A percentile compares a stretch with the other conserved stretches of the same genome.
phyloP scores from a whole-genome alignment of 345 rosid genomes.

The Cochlearia excelsa region DNA sequence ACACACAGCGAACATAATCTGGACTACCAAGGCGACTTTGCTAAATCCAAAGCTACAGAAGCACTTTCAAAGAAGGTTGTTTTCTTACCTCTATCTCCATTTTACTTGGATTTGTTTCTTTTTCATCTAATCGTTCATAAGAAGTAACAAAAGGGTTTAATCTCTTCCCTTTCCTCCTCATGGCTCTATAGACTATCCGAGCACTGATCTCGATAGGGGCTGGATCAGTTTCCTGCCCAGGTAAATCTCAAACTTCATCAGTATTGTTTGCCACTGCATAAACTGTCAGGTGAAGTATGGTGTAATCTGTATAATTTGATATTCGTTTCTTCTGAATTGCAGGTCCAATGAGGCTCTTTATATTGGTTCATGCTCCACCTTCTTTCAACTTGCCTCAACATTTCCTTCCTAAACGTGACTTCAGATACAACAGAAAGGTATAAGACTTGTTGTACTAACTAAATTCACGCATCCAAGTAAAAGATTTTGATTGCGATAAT shows the following conservation, averaged over 20 bases:
- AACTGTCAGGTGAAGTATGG: too few species aligned
- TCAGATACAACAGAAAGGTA: conserved; percentile 84
- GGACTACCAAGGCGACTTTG: conserved; percentile 43
- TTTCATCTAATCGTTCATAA: neutral
- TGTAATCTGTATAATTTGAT: conserved; percentile 1
- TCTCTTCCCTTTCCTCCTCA: neutral
- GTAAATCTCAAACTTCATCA: conserved; percentile 35
- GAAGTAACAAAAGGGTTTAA: neutral
- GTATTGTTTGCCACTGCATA: neutral
- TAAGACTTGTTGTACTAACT: neutral
- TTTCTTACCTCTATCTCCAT: neutral
- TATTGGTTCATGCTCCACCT: conserved; percentile 75
- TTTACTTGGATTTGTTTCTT: conserved; percentile 4
- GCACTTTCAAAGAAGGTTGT: conserved; percentile 77
- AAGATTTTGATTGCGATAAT: neutral
- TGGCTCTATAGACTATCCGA: conserved; percentile 59
- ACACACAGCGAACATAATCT: conserved; percentile 34
- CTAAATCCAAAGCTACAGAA: conserved; percentile 58
- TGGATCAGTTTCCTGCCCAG: conserved; percentile 76
- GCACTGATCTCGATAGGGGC: conserved; percentile 73
- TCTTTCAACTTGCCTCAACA: conserved; percentile 65
- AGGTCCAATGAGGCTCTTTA: conserved; percentile 80
- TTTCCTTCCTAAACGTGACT: conserved; percentile 94
- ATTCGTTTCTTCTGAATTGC: neutral
- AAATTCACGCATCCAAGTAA: conserved; percentile 2